phyloP scores from a whole-genome alignment of 2,329 filamentous ascomycete species.

The Aspergillus hortae region DNA sequence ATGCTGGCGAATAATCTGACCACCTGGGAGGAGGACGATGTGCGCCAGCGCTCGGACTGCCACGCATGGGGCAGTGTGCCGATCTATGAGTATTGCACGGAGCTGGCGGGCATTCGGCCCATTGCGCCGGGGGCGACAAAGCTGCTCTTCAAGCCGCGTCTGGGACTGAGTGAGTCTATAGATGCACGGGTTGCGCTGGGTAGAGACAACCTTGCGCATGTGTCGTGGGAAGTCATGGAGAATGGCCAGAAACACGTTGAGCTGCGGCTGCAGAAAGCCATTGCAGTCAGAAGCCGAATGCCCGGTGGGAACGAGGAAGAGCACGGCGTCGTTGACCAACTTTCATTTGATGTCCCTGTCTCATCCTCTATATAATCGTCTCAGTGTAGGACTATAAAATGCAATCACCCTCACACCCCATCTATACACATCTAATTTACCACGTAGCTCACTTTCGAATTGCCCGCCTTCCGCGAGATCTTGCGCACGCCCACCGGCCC shows the following conservation, averaged over 20 bases:
- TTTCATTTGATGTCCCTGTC: background rate
- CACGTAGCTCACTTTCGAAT: conserved; percentile 53
- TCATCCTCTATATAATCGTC: background rate
- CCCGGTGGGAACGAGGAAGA: conserved; percentile 10
- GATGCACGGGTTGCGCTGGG: conserved; percentile 21
- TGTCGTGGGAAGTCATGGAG: conserved; percentile 13
- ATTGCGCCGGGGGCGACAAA: conserved; percentile 12
- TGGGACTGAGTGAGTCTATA: conserved; percentile 10
- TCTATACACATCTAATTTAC: conserved; percentile 10
- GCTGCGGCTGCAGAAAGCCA: conserved; percentile 14
- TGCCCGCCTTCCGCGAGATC: conserved; percentile 63
- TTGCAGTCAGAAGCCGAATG: conserved; percentile 16
- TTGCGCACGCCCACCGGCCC: conserved; percentile 62
- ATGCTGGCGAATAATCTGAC: conserved; percentile 38
- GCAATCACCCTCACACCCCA: background rate
- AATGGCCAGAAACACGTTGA: conserved; percentile 11
- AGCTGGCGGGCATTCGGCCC: conserved; percentile 27
- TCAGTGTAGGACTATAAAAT: background rate
- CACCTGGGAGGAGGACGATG: conserved; percentile 44
- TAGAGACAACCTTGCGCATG: conserved; percentile 17
- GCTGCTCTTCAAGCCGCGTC: conserved; percentile 18
- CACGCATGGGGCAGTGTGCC: conserved; percentile 45
- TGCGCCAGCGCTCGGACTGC: conserved; percentile 42
- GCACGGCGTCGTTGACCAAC: conserved; percentile 14
- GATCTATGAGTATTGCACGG: conserved; percentile 41